Evolutionary conservation across 805 yeast species (phyloP), one percentile per base, ranked within the genome.

Genomic region (Osmozyma mogii): DNA sequence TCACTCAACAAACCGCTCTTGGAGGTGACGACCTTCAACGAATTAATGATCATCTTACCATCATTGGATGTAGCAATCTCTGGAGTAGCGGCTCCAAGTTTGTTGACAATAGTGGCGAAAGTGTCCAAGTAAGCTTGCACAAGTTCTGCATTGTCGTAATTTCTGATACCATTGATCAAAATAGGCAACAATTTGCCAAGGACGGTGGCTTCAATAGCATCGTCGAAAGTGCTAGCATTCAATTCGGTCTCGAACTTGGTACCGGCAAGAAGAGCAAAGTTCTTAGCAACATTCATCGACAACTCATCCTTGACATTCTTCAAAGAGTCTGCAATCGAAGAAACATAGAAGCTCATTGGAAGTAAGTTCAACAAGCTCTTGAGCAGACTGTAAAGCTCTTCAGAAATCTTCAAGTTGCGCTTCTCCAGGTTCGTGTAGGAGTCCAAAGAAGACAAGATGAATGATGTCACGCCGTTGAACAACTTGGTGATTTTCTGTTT

Each of bases 331-430:
- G 56, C 37, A 15, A 82, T 68, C 2, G 94, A 73, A 11, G 66
- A 61, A 17, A 80, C 78, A 50, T 84, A 88, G 40, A 75, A 70
- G 37, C 68, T 68, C 39, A 87, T 70, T 17, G 97, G 96, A 30
- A 89, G 61, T 37, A 85, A 61, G 34, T 75, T 75, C 35, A 89
- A 58, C 38, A 78, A 58, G 40, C 72, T 72, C 19, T 75, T 72
- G 39, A 89, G 62, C 29, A 84, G 54, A 16, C 62, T 65, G 48
- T 75, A 74, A 30, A 78, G 55, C 19, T 59, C 61, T 24, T 47
- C 52, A 12, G 65, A 56, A 15, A 66, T 55, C 10, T 52, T 52
- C 15, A 35, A 36, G 24, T 32, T 34, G 21, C 34, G 31, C 12
- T 35, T 24, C 7, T 25, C 36, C 15, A 22, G 6, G 25, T 45